Evolutionary conservation across 2,329 filamentous ascomycete genomes (phyloP), one percentile per base, ranked within the genome.

Genomic region (Penicillium palitans): DNA sequence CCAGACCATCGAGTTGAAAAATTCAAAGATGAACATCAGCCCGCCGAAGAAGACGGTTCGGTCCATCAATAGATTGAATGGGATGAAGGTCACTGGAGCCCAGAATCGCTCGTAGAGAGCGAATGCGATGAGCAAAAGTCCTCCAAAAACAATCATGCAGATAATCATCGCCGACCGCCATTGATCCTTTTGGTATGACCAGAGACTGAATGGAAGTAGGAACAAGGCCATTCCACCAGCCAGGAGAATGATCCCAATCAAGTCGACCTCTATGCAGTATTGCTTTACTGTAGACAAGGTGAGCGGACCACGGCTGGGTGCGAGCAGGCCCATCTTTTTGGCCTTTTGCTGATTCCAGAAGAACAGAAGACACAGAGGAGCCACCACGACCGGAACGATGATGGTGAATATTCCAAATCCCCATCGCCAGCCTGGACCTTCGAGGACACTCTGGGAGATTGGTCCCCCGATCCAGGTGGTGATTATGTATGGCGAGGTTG

Each of bases 251-350:
- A 71, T 60, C 8, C 72, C 71, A 31, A 70, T 54, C n/a, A 66
- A 64, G 67, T 90, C 87, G 58, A 90, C 87, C 62, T 89, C 83
- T 35, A 83, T 74, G 24, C 79, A 68, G 70, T 88, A 88, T 67
- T 83, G 74, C 42, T 74, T 68, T 27, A 85, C 50, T 1, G 79
- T 81, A 65, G 85, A 76, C 5, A 70, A 25, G 1, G 73, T 24
- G 1, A 78, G 82, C 21, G 85, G 77, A 4, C 78, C 78, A 61
- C 76, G 78, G 4, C 74, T 66, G 6, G 71, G 65, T 72, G 74
- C 65, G 13, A 84, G 75, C 2, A 88, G 62, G 2, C 85, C 86
- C 46, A 76, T 68, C 55, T 79, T 80, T 59, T 78, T 74, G 2
- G 87, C 87, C 66, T 86, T 86, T 47, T 70, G 74, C 58, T 85